These are phyloP conservation scores for Graphium sp. DNA, from an alignment of 2,329 filamentous ascomycete genomes.

Conservation along the genomic window DNA sequence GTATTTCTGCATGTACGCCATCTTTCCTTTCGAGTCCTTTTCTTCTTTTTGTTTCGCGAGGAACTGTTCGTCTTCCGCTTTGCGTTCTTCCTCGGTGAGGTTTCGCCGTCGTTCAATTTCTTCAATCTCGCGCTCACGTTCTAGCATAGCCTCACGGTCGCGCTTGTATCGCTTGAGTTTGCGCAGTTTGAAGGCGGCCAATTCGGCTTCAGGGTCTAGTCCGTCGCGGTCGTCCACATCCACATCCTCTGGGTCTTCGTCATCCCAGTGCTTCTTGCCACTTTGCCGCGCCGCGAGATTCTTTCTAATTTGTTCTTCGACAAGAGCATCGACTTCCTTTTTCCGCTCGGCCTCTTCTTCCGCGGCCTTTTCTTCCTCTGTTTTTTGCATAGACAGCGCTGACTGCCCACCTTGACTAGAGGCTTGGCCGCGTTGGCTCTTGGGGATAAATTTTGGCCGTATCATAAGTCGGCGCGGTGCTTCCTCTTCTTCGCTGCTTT, in stretches of 20 bases:
- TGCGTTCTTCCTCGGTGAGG: conserved; percentile 71
- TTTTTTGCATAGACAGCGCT: not conserved
- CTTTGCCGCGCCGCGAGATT: conserved; percentile 59
- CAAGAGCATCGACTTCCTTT: conserved; percentile 58
- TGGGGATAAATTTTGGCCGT: conserved; percentile 47
- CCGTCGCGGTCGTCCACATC: conserved; percentile 84
- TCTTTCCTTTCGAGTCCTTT: conserved; percentile 60
- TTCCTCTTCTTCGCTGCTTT: conserved; percentile 37
- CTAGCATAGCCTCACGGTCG: conserved; percentile 70
- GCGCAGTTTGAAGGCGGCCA: conserved; percentile 83
- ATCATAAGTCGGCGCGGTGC: conserved; percentile 39
- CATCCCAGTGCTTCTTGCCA: conserved; percentile 77
- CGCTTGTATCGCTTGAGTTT: conserved; percentile 82
- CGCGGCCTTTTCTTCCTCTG: conserved; percentile 19
- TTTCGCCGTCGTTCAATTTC: conserved; percentile 80
- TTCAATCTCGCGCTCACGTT: conserved; percentile 67
- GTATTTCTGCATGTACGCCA: conserved; percentile 88
- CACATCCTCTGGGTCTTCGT: conserved; percentile 44
- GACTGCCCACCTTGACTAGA: conserved; percentile 11
- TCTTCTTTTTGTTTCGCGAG: conserved; percentile 67
- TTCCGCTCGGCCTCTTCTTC: conserved; percentile 49
- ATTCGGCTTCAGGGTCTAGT: conserved; percentile 72
- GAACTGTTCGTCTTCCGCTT: conserved; percentile 66
- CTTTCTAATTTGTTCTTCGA: conserved; percentile 78
- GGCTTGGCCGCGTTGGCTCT: conserved; percentile 34